These are phyloP conservation scores for Tremella yokohamensis DNA, from an alignment of 768 basidiomycete species.

Conservation along the genomic window DNA sequence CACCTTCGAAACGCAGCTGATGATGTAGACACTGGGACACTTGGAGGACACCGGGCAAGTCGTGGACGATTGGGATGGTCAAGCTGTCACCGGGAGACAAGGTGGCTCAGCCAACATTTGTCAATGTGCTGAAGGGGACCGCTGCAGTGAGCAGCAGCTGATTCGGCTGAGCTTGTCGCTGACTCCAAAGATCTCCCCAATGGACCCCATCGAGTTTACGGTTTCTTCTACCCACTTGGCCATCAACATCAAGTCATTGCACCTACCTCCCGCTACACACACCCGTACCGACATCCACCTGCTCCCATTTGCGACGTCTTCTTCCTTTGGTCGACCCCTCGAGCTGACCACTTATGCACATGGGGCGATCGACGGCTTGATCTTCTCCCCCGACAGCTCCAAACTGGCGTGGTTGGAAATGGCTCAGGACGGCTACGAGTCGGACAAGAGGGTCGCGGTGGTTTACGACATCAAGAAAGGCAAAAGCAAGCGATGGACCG, in stretches of 20 bases:
- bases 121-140: conserved; percentile 25
- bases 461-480: conserved; percentile 73
- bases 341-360: conserved; percentile 80
- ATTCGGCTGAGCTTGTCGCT: background rate
- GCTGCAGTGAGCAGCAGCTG: conserved; percentile 16
- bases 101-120: conserved; percentile 52
- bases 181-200: conserved; percentile 60
- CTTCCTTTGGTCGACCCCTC: conserved; percentile 50
- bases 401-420: conserved; percentile 86
- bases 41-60: conserved; percentile 39
- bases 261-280: conserved; percentile 72
- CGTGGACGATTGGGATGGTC: conserved; percentile 30
- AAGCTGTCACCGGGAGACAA: conserved; percentile 7
- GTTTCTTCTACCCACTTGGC: conserved; percentile 63
- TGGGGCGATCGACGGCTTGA: conserved; percentile 73
- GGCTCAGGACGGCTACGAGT: conserved; percentile 81
- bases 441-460: conserved; percentile 69
- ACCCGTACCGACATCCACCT: conserved; percentile 76
- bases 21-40: conserved; percentile 26
- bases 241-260: conserved; percentile 81
- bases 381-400: conserved; percentile 63
- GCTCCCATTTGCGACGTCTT: conserved; percentile 51
- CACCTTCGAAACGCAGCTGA: conserved; percentile 59
- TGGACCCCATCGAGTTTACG: conserved; percentile 50
- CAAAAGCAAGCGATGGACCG: conserved; percentile 60